A percentile compares a stretch with the other conserved stretches of the same genome.
phyloP scores from a whole-genome alignment of 208 protist genomes.

The Vickermania spadyakhi region DNA sequence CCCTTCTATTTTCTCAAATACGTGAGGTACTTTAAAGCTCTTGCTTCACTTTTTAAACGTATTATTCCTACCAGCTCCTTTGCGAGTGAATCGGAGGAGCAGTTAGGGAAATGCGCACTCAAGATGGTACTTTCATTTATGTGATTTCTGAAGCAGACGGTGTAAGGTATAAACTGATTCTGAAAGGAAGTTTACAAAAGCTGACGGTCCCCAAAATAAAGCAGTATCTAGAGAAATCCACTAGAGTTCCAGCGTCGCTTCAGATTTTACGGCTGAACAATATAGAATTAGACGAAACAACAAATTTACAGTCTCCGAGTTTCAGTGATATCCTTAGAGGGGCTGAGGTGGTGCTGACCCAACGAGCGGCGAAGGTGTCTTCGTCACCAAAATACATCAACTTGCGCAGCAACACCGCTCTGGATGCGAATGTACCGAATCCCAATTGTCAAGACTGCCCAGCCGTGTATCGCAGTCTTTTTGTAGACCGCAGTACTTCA shows the following conservation, averaged over 20 bases:
- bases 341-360: background rate
- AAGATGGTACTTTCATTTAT: conserved; percentile 14
- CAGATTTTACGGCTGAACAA: conserved; percentile 55
- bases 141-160: conserved; percentile 57
- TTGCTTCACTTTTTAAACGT: too few relatives aligned
- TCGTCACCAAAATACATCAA: too few relatives aligned
- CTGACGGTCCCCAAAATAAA: conserved; percentile 50
- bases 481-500: background rate
- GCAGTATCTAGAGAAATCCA: conserved; percentile 53
- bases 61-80: too few relatives aligned
- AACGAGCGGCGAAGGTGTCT: background rate
- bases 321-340: background rate
- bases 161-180: conserved; percentile 73
- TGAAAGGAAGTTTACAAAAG: conserved; percentile 48
- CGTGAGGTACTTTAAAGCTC: too few relatives aligned
- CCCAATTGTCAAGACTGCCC: too few relatives aligned
- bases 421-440: too few relatives aligned
- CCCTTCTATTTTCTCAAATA: too few relatives aligned
- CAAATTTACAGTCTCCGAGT: background rate
- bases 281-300: too few relatives aligned
- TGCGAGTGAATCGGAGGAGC: too few relatives aligned
- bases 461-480: background rate
- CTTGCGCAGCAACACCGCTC: background rate
- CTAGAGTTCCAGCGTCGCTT: conserved; percentile 23
- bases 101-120: too few relatives aligned